Conservation (phyloP, 306 rosid genomes). For the Boehmeria nivea region DNA sequence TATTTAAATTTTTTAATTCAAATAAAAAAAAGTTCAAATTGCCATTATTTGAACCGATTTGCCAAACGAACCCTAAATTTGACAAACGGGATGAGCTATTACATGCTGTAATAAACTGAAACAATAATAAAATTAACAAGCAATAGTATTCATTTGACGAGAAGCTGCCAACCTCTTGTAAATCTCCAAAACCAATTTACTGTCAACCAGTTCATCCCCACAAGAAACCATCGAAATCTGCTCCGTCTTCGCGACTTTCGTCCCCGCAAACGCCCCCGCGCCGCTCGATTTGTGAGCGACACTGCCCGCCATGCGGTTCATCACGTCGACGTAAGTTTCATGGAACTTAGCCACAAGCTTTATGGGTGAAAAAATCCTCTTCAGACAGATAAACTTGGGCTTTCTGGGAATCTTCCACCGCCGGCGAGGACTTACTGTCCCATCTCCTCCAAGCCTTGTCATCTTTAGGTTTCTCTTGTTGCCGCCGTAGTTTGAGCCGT, state of each 20-base stretch:
- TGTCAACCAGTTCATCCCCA: slow-evolving; percentile 24
- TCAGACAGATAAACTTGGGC: neutral
- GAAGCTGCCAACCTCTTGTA: slow-evolving; percentile 34
- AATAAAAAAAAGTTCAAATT: too few relatives aligned
- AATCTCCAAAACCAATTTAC: slow-evolving; percentile 30
- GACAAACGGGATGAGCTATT: too few relatives aligned
- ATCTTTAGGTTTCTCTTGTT: slow-evolving; percentile 23
- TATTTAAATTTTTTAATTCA: too few relatives aligned
- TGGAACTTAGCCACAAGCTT: slow-evolving; percentile 25
- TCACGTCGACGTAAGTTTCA: slow-evolving; percentile 30
- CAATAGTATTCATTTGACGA: slow-evolving; percentile 6
- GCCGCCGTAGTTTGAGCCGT: neutral
- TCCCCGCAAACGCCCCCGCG: slow-evolving; percentile 17
- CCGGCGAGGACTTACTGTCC: neutral
- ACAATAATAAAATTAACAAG: neutral
- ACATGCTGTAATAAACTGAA: too few relatives aligned
- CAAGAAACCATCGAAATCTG: slow-evolving; percentile 15
- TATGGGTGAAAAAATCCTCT: slow-evolving; percentile 11
- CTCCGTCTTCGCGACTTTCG: slow-evolving; percentile 20
- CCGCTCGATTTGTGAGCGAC: neutral
- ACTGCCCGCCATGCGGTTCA: slow-evolving; percentile 25
- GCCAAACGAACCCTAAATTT: too few relatives aligned
- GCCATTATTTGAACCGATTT: too few relatives aligned
- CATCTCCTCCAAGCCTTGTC: slow-evolving; percentile 4
- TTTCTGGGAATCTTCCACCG: slow-evolving; percentile 9